phyloP scores from a whole-genome alignment of 805 yeast species.

The Myxozyma nipponensis region DNA sequence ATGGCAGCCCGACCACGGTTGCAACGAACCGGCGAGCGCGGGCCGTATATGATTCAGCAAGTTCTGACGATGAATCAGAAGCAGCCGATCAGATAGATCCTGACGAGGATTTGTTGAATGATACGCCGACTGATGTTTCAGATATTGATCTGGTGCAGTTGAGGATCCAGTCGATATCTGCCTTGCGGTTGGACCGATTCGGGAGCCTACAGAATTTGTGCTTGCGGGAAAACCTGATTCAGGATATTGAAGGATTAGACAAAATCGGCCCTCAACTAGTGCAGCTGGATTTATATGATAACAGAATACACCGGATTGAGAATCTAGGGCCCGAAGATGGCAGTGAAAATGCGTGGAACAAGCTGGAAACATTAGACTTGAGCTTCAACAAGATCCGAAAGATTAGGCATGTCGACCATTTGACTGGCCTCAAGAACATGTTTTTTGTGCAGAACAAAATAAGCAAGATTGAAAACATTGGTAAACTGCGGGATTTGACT shows the following conservation, averaged over 20 bases:
- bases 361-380: conserved; percentile 57
- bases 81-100: conserved; percentile 49
- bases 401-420: conserved; percentile 68
- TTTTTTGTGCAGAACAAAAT: conserved; percentile 90
- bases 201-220: conserved; percentile 56
- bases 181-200: conserved; percentile 53
- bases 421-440: conserved; percentile 60
- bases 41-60: neutral
- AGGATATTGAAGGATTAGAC: conserved; percentile 69
- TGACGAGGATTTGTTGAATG: conserved; percentile 53
- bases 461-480: conserved; percentile 62
- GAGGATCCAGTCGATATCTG: conserved; percentile 49
- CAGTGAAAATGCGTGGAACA: conserved; percentile 11
- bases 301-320: conserved; percentile 75
- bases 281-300: conserved; percentile 87
- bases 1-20: neutral
- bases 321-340: conserved; percentile 42
- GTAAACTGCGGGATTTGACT: conserved; percentile 51
- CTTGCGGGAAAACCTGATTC: conserved; percentile 77
- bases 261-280: conserved; percentile 54
- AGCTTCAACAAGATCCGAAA: conserved; percentile 86
- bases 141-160: conserved; percentile 57
- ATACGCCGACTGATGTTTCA: conserved; percentile 45
- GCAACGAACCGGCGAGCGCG: neutral
- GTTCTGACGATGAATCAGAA: neutral